Evolutionary conservation across 768 basidiomycete species (phyloP).

Genomic region (Suillus hirtellus): DNA sequence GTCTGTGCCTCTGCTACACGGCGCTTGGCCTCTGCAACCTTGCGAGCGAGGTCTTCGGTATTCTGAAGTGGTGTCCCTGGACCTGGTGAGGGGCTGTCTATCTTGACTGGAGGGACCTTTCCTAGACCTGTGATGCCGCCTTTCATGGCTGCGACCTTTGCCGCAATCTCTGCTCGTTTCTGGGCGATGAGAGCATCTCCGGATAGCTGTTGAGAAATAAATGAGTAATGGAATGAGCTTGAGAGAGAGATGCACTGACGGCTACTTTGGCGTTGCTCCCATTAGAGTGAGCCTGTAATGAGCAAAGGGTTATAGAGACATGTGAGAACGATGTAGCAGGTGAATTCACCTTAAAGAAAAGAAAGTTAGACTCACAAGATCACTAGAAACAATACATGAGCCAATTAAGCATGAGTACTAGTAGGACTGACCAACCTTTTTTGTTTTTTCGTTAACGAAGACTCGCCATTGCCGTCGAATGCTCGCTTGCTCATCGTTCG

Average conservation of each 20-base stretch:
- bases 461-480: conserved; percentile 54
- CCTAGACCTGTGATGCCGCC: conserved; percentile 35
- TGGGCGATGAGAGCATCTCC: conserved; percentile 74
- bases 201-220: conserved; percentile 37
- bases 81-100: conserved; percentile 38
- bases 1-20: conserved; percentile 82
- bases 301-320: conserved; percentile 67
- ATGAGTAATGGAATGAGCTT: conserved; percentile 4
- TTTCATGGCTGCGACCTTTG: conserved; percentile 81
- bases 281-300: conserved; percentile 52
- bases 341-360: conserved; percentile 71
- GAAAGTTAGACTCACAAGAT: conserved; percentile 62
- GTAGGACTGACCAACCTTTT: conserved; percentile 55
- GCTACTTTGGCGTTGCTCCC: conserved; percentile 40
- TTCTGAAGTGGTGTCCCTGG: conserved; percentile 42
- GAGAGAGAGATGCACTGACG: conserved; percentile 39
- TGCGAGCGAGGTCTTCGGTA: conserved; percentile 64
- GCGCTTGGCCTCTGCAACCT: conserved; percentile 83
- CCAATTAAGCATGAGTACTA: conserved; percentile 8
- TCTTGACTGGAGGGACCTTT: conserved; percentile 17
- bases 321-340: conserved; percentile 55
- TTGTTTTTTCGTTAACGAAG: conserved; percentile 53
- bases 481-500: conserved; percentile 63
- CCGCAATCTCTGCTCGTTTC: conserved; percentile 82
- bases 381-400: conserved; percentile 42